Evolutionary conservation across 306 rosid species (phyloP).

Genomic region (Dryas alaskensis): DNA sequence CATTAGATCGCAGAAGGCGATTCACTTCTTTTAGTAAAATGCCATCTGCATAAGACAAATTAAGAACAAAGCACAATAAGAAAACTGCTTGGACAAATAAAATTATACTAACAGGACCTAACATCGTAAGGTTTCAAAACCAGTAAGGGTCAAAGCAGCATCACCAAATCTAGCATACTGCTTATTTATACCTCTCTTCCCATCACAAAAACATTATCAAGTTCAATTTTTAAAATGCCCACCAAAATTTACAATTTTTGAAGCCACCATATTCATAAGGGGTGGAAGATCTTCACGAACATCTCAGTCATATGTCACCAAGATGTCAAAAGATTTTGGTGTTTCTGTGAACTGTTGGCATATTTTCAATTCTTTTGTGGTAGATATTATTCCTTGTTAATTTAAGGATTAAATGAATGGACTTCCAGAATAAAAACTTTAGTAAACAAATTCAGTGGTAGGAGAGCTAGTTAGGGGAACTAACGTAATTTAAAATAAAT

Average conservation of each 20-base stretch:
- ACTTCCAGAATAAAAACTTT: background rate
- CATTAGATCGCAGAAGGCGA: conserved; percentile 73
- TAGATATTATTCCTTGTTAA: background rate
- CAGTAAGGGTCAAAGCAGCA: background rate
- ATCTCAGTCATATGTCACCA: background rate
- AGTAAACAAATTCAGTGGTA: background rate
- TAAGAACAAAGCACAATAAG: conserved; percentile 1
- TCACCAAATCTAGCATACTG: conserved; percentile 6
- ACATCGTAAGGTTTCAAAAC: background rate
- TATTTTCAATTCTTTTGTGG: background rate
- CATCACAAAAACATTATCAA: background rate
- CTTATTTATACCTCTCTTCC: background rate
- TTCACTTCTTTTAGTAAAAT: conserved; percentile 77
- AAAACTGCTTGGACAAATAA: conserved; percentile 3
- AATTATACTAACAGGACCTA: conserved; percentile 2
- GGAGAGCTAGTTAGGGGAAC: background rate
- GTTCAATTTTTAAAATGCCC: background rate
- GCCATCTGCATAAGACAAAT: conserved; percentile 61
- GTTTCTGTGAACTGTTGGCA: background rate
- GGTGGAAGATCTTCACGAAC: background rate
- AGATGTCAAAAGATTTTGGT: background rate
- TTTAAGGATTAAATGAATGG: background rate
- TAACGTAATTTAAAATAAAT: too few species aligned
- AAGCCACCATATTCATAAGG: conserved; percentile 1
- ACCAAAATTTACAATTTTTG: background rate